phyloP scores from a whole-genome alignment of 257 asterid genomes.

The Solanum ossicruentum region DNA sequence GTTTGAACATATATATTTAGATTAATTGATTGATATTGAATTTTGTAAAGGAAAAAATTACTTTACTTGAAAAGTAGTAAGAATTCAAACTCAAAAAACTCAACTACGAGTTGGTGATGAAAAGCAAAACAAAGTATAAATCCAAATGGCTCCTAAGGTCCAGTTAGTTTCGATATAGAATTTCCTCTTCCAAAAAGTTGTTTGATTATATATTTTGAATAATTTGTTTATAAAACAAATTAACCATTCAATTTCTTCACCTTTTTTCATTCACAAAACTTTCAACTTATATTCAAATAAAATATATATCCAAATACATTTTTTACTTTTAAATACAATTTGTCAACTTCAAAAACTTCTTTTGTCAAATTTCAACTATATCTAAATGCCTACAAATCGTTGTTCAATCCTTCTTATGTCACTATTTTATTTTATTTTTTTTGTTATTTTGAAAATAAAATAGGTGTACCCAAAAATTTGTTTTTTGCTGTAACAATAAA shows the following conservation, averaged over 20 bases:
- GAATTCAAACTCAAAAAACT: not conserved
- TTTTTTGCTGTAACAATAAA: not conserved
- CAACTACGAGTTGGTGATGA: not conserved
- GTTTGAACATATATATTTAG: not conserved
- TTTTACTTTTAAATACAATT: too few species aligned
- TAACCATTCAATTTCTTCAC: too few species aligned
- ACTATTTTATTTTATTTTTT: not conserved
- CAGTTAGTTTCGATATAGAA: too few species aligned
- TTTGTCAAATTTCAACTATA: not conserved
- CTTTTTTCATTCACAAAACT: too few species aligned
- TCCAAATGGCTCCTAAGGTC: too few species aligned
- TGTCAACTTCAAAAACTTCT: not conserved
- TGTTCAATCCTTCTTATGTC: not conserved
- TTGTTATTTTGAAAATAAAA: not conserved
- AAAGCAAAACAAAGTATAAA: too few species aligned
- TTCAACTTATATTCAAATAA: too few species aligned
- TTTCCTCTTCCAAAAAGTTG: too few species aligned
- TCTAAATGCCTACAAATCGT: not conserved
- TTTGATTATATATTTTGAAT: too few species aligned
- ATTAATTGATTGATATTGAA: not conserved
- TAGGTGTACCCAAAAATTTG: not conserved
- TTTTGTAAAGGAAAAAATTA: not conserved
- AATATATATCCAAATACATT: too few species aligned
- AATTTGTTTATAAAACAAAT: too few species aligned
- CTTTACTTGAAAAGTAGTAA: not conserved